Evolutionary conservation across 345 rosid genomes (phyloP).

Genomic region (Eucalyptus sideroxylon): DNA sequence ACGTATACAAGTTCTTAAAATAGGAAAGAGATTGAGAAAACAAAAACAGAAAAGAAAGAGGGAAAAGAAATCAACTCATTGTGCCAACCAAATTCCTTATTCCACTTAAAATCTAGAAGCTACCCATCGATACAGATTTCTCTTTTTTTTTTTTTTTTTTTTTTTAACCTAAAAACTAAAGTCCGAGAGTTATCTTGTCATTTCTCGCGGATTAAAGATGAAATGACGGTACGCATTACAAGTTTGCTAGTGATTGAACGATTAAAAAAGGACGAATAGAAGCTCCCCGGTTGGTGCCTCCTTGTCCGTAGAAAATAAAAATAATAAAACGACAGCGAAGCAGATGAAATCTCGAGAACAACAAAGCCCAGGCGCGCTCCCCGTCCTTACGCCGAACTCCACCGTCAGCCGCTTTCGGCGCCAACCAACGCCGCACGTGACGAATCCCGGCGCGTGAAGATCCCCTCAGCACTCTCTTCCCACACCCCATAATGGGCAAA

Average conservation of each 20-base stretch:
- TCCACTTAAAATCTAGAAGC: no score
- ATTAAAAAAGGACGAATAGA: neutral
- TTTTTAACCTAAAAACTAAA: no score
- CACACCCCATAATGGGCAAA: neutral
- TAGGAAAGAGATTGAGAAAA: no score
- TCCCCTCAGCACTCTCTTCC: neutral
- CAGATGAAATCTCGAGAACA: neutral
- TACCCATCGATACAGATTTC: no score
- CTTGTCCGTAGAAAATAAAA: accelerated
- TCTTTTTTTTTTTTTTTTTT: no score
- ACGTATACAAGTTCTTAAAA: no score
- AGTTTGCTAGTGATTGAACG: neutral
- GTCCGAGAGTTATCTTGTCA: neutral
- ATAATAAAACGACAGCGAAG: neutral
- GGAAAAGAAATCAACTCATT: no score
- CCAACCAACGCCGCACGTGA: neutral
- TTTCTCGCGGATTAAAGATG: neutral
- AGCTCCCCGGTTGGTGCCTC: neutral
- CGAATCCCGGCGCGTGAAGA: neutral
- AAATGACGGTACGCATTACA: accelerated
- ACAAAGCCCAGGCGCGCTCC: neutral
- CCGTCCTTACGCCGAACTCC: neutral
- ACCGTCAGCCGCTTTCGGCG: neutral
- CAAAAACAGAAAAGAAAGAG: no score
- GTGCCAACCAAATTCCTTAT: no score